Evolutionary conservation across 495 filamentous ascomycete species (phyloP), one percentile per base, ranked within the genome.

Genomic region (Trichoderma asperelloides): DNA sequence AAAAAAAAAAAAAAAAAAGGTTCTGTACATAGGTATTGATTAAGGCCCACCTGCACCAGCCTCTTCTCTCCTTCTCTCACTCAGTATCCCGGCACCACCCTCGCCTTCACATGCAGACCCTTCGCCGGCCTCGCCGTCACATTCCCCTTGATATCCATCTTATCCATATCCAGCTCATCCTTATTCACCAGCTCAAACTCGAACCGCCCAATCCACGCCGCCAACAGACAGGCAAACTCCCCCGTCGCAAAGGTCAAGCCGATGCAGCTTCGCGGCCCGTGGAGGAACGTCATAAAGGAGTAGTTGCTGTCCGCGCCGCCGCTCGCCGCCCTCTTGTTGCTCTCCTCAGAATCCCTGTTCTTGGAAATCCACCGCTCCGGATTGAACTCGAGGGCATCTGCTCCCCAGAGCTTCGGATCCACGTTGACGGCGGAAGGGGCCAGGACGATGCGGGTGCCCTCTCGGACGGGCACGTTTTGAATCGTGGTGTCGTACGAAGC

Each of bases 171-270:
- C 72, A 67, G 65, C 70, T 79, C 75, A 67, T 87, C 78, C 63
- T 83, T 79, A 69, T 90, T 81, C 57, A 82, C 74, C 43, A 91
- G 69, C 75, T 85, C 82, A 70, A 92, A 85, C 70, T 88, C 80
- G 70, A 88, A 96, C 49, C 84, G 80, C 16, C 91, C 91, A 23
- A 94, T 86, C 77, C 87, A 82, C 3, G 84, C 82, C 64, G 92
- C 93, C 63, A 98, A 68, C 70, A 97, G 76, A 72, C 87, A 91
- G 9, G 89, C 90, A 74, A 96, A 90, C 80, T 97, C 95, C 0
- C 86, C 81, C 76, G 87, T 89, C 0, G 93, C 90, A 77, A 98
- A 98, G 2, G 81, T 81, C 75, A 80, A 78, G 7, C 87, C 87
- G 64, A 89, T 88, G 70, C 87, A 89, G 49, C 81, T 84, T 63